A percentile compares a stretch with the other conserved stretches of the same genome.
phyloP scores from a whole-genome alignment of 768 basidiomycete species.

The Cyathus striatus region DNA sequence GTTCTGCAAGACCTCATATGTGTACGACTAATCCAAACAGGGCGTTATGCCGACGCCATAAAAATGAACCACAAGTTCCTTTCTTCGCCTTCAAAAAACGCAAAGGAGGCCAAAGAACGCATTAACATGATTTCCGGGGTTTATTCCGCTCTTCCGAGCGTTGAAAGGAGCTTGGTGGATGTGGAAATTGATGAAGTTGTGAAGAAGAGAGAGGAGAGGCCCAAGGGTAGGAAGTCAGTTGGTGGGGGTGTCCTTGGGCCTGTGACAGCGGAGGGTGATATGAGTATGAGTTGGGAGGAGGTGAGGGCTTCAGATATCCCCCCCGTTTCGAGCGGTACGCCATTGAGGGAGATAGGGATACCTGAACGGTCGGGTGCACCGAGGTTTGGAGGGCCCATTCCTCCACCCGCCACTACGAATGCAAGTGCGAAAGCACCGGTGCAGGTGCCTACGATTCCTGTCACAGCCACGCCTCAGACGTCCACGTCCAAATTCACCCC shows the following conservation, averaged over 20 bases:
- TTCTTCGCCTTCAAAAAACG: constrained; percentile 30
- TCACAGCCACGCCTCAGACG: constrained; percentile 8
- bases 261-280: constrained; percentile 16
- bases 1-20: constrained; percentile 76
- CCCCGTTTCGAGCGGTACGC: too few species aligned
- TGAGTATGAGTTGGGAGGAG: too few species aligned
- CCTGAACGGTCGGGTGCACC: constrained; percentile 27
- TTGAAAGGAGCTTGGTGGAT: constrained; percentile 62
- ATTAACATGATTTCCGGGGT: constrained; percentile 66
- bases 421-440: constrained; percentile 12
- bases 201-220: too few species aligned
- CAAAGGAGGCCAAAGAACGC: constrained; percentile 46
- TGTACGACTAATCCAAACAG: constrained; percentile 69
- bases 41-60: constrained; percentile 67
- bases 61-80: constrained; percentile 66
- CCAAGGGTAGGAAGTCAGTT: constrained; percentile 9
- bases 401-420: constrained; percentile 12
- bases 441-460: constrained; percentile 15
- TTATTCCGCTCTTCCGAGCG: constrained; percentile 53
- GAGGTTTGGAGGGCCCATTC: constrained; percentile 26
- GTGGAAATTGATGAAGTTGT: constrained; percentile 55
- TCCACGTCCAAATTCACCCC: constrained; percentile 15
- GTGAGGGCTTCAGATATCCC: too few species aligned
- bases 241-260: constrained; percentile 4
- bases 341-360: too few species aligned